Conservation (phyloP, 352 stramenopile species). For the Globisporangium rhizosaccharum region DNA sequence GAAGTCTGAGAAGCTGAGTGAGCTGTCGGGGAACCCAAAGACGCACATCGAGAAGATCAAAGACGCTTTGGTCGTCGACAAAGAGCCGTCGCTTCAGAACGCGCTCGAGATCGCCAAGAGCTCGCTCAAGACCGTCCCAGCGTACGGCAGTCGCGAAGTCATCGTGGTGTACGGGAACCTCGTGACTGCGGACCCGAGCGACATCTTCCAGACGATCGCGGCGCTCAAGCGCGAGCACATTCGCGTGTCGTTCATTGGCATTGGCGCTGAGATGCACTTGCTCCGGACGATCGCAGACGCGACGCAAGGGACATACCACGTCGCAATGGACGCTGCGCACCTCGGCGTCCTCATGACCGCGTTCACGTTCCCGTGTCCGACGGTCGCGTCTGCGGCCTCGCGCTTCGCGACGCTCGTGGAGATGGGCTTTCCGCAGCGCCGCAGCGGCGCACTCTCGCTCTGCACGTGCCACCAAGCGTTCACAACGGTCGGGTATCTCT, state of each 20-base stretch:
- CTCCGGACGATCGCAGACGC: conserved; percentile 83
- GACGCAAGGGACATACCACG: conserved; percentile 91
- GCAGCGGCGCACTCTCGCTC: conserved; percentile 69
- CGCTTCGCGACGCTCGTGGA: conserved; percentile 77
- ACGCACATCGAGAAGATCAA: conserved; percentile 81
- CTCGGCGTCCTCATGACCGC: conserved; percentile 90
- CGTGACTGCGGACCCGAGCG: conserved; percentile 93
- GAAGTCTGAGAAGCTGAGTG: conserved; percentile 88
- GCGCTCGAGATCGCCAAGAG: conserved; percentile 85
- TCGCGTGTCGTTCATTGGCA: conserved; percentile 90
- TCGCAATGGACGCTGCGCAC: conserved; percentile 92
- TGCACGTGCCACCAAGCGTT: conserved; percentile 85
- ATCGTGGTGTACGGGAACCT: conserved; percentile 94
- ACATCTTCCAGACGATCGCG: conserved; percentile 93
- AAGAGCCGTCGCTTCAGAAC: conserved; percentile 90
- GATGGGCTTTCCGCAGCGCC: conserved; percentile 81
- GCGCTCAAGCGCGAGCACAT: conserved; percentile 88
- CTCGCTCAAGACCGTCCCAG: conserved; percentile 88
- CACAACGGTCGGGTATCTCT: conserved; percentile 90
- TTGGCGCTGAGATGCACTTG: conserved; percentile 93
- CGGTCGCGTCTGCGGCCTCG: conserved; percentile 59
- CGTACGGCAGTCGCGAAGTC: conserved; percentile 87
- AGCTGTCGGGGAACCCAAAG: conserved; percentile 87
- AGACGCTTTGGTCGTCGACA: conserved; percentile 56
- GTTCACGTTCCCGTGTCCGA: conserved; percentile 93